Base-by-base conservation (phyloP, 2,329 filamentous ascomycete species). In the Phaeosphaeriaceae sp. region DNA sequence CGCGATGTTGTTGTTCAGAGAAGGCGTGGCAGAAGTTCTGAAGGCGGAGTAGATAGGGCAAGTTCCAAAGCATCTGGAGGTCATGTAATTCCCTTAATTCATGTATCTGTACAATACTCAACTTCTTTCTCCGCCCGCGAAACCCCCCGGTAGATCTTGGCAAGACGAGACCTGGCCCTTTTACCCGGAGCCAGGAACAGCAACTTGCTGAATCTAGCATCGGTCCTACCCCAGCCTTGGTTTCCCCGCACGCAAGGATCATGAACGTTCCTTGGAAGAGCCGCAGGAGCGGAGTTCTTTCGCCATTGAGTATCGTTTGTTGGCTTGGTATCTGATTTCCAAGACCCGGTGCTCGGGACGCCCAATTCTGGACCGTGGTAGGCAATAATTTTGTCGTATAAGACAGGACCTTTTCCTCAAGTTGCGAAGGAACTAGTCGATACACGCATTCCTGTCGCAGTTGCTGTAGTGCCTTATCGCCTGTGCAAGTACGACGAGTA, bases 1-100 rank as follows among this genome's bases (percentile, higher is more conserved):
- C 41, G 48, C 42, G 33, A 49, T 54, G 45, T n/a, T 48, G 45
- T 25, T 54, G 45, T 54, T 54, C 21, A 48, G 52, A 25, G 52
- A 54, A 31, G 45, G 52, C 9, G 24, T 53, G 7, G 51, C 31
- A 25, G 20, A 54, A 27, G 51, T 54, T 2, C 9, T 54, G 44
- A 36, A 40, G 48, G 27, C 31, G 20, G 6, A 46, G 44, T 46
- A 46, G 44, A 13, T 15, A 15, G 7, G 1, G 20, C 19, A 45
- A 45, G 19, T 22, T 1, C 20, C 20, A 45, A 4, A 22, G 22
- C 22, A 4, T 22, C n/a, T 3, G 13, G 2, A 7, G 11, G 42
- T 11, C 15, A 20, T 22, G 19, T 22, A 6, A 22, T 10, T 22
- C 36, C 3, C 11, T 7, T 7, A 15, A 6, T 17, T n/a, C 13